A percentile compares a stretch with the other conserved stretches of the same genome.
Evolutionary conservation across 75 land plant species (phyloP).

Genomic region (Adiantum capillusveneris): DNA sequence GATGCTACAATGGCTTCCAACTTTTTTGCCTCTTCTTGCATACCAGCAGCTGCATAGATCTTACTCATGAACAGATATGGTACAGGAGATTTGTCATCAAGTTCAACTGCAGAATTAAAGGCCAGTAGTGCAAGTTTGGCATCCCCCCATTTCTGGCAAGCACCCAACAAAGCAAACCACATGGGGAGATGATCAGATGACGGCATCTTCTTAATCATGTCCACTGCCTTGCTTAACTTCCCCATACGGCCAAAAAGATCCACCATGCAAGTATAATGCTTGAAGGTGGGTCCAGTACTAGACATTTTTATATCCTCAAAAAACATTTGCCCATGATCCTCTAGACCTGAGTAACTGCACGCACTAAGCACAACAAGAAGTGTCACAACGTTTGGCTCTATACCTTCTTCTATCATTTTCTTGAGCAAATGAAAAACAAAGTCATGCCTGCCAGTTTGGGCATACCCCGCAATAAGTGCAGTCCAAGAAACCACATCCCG

Average conservation of each 20-base stretch:
- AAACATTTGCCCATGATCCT: slow-evolving; percentile 2
- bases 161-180: too few species aligned
- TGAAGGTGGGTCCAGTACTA: slow-evolving; percentile 38
- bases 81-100: too few species aligned
- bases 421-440: slow-evolving; percentile 23
- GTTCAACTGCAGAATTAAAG: too few species aligned
- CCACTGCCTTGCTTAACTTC: too few species aligned
- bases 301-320: slow-evolving; percentile 29
- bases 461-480: slow-evolving; percentile 51
- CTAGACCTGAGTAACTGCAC: slow-evolving; percentile 27
- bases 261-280: slow-evolving; percentile 62
- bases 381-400: slow-evolving; percentile 43
- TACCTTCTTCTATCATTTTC: slow-evolving; percentile 45
- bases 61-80: too few species aligned
- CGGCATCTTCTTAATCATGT: too few species aligned
- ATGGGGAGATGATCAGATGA: too few species aligned
- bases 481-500: slow-evolving; percentile 59
- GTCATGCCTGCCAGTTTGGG: slow-evolving; percentile 12
- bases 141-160: too few species aligned
- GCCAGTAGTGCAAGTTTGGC: too few species aligned
- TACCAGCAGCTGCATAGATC: too few species aligned
- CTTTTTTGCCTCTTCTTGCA: too few species aligned
- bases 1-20: too few species aligned
- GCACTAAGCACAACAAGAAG: slow-evolving; percentile 45
- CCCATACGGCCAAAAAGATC: slow-evolving; percentile 58